Base-by-base conservation (phyloP, 495 filamentous ascomycete species). In the Chaetomium tenue region DNA sequence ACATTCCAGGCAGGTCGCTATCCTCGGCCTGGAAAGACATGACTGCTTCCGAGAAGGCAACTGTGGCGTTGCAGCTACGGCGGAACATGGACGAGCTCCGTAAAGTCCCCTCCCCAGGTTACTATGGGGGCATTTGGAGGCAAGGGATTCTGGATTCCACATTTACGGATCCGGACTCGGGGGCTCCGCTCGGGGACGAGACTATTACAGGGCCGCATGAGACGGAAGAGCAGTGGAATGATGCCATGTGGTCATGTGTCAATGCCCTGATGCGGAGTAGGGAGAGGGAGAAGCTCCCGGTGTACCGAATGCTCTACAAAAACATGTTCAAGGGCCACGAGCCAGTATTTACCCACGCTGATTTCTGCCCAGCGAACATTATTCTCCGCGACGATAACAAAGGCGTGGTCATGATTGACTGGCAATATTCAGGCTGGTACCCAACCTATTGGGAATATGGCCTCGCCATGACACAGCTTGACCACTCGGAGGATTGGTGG, bases 111-210 rank as follows among this genome's bases (percentile, higher is more conserved):
- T 30, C 57, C 5, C 57, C 23, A 9, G 57, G 42, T 23, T 59
- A 30, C 25, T 59, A 59, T 16, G 57, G 57, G 5, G 57, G 57
- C 57, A 47, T 59, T 13, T 59, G 57, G 57, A 47, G 57, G 42
- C 57, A 59, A 42, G 15, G 23, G 8, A 59, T 3, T 15, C 57
- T 0, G 5, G 57, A 47, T 25, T 15, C 0, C 16, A 6, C 11
- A 3, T 59, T 47, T 16, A 0, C 3, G 15, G 57, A 59, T 20
- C 11, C 11, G 25, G 5, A 46, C 2, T 16, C 28, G 5, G 18
- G 2, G 0, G 7, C 6, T 2, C 57, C 57, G 12, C 16, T 30
- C 18, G 15, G 4, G 7, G 40, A 58, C 22, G 20, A 3, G 15
- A 13, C 40, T 25, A 47, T 59, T 25, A 28, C 25, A 13, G 15